A percentile compares a stretch with the other conserved stretches of the same genome.
Conservation (phyloP, 441 rosid genomes). For the Capsella rubella region DNA sequence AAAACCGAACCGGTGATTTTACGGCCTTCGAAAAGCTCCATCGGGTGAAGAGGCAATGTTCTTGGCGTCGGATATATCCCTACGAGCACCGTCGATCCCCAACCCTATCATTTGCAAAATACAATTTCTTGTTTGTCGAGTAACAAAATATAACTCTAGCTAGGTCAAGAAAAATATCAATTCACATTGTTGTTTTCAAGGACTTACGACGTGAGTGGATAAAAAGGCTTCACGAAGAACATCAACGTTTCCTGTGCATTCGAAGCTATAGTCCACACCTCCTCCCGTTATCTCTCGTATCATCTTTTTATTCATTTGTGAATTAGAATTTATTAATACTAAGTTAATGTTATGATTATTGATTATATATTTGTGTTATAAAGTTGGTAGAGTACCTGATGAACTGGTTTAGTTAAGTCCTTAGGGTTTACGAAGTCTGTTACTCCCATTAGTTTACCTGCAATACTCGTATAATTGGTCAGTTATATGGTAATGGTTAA, state of each 20-base stretch:
- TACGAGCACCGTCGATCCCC: conserved; percentile 44
- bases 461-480: background rate
- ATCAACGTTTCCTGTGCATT: conserved; percentile 56
- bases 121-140: background rate
- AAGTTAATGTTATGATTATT: background rate
- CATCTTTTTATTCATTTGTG: conserved; percentile 40
- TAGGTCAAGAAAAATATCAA: background rate
- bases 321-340: background rate
- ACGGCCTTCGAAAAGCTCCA: conserved; percentile 46
- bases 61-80: conserved; percentile 41
- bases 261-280: conserved; percentile 61
- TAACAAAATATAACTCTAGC: background rate
- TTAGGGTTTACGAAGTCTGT: conserved; percentile 62
- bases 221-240: conserved; percentile 48
- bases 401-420: conserved; percentile 55
- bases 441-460: conserved; percentile 58
- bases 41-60: conserved; percentile 46
- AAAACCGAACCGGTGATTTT: conserved; percentile 37
- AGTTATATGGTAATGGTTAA: background rate
- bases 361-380: background rate
- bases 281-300: conserved; percentile 54
- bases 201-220: conserved; percentile 38
- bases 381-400: conserved; percentile 48
- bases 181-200: too few species aligned
- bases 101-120: conserved; percentile 25